These are phyloP conservation scores for Alopecurus myosuroides DNA, from an alignment of 176 grass and related monocot species.

Conservation along the genomic window DNA sequence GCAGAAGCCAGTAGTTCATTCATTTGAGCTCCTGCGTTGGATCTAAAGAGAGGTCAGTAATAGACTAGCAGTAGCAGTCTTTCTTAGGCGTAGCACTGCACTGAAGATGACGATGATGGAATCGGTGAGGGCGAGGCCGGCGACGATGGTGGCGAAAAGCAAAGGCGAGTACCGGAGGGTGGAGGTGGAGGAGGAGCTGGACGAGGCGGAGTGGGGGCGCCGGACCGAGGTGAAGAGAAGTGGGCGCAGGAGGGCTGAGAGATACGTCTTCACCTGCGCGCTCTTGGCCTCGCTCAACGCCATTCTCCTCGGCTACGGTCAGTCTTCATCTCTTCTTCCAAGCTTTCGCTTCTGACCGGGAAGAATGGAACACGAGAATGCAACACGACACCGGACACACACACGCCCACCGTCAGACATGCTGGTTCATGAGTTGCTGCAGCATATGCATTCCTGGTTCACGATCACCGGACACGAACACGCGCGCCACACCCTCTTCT, in stretches of 20 bases:
- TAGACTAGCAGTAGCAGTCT: neutral
- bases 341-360: no score
- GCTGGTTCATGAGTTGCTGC: no score
- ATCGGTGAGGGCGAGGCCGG: constrained; percentile 16
- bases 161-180: constrained; percentile 37
- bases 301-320: constrained; percentile 85
- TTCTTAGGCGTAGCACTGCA: neutral
- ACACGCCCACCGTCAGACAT: no score
- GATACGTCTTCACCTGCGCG: constrained; percentile 70
- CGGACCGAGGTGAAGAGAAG: constrained; percentile 35
- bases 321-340: neutral
- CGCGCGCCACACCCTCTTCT: no score
- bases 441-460: no score
- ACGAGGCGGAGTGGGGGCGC: constrained; percentile 39
- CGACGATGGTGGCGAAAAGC: constrained; percentile 21
- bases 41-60: neutral
- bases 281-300: constrained; percentile 75
- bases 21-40: neutral
- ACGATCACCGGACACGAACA: no score
- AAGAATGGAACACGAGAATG: no score
- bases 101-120: constrained; percentile 33
- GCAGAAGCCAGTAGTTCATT: neutral
- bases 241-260: constrained; percentile 23
- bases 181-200: constrained; percentile 35
- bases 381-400: no score